Evolutionary conservation across 257 asterid species (phyloP).

Genomic region (Voacanga thouarsii): DNA sequence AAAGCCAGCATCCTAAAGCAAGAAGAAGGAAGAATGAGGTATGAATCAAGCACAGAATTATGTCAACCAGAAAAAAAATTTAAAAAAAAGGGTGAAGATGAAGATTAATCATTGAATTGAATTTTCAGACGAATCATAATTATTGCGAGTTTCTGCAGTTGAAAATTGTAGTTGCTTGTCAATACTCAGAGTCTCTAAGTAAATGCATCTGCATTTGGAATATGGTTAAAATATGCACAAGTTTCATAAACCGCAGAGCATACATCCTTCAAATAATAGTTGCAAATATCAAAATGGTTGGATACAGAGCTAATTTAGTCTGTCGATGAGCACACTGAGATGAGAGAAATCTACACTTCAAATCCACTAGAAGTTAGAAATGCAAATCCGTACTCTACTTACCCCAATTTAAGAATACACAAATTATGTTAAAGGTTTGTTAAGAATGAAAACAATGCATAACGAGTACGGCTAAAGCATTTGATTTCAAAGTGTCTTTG

Average conservation of each 20-base stretch:
- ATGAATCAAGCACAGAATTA: background rate
- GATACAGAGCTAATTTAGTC: background rate
- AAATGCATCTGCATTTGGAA: background rate
- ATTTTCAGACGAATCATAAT: too few species aligned
- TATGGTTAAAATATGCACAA: background rate
- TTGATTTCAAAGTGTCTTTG: background rate
- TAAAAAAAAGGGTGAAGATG: background rate
- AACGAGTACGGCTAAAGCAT: background rate
- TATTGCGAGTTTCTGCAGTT: background rate
- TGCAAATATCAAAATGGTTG: background rate
- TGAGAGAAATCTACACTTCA: background rate
- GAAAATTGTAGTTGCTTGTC: background rate
- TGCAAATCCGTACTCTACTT: background rate
- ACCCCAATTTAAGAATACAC: background rate
- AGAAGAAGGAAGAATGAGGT: background rate
- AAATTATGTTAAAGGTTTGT: too few species aligned
- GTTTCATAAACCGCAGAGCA: background rate
- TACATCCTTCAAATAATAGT: background rate
- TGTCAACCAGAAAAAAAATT: background rate
- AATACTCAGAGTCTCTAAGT: background rate
- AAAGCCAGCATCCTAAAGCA: constrained; percentile 1
- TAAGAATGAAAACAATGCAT: background rate
- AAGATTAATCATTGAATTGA: background rate
- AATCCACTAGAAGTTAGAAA: background rate
- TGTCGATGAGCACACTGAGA: background rate